Base-by-base conservation (phyloP, 2,329 filamentous ascomycete species). In the Talaromyces atroroseus region DNA sequence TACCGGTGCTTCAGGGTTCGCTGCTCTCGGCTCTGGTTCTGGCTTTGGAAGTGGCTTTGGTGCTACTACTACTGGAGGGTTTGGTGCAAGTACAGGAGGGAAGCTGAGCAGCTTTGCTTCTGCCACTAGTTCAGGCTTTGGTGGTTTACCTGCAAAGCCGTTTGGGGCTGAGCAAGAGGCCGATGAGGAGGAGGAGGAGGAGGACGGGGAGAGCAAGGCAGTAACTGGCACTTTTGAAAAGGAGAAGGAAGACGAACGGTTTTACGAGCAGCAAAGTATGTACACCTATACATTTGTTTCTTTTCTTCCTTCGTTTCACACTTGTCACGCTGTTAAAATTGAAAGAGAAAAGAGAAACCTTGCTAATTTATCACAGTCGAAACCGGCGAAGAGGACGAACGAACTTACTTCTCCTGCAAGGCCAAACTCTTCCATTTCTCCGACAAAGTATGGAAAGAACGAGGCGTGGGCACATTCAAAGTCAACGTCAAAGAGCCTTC, bases 381-480 rank as follows among this genome's bases (percentile, higher is more conserved):
- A 68, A 92, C 94, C 52, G 92, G 92, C 56, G 92, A 97, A 73
- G 85, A 91, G 65, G 85, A 85, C 49, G 92, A 97, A 70, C 79
- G 80, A 20, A 92, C 88, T 1, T 75, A 90, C 49, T 82, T 92
- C 67, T 82, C 84, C 46, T 84, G 88, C 58, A 86, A 92, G 61
- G 88, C 90, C 20, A 95, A 95, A 72, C 82, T 97, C 58, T 97
- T 90, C 75, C 82, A 87, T 57, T 88, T 94, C 65, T 84, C 88
- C 36, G 80, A 80, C 47, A 82, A 82, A 54, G 85, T 85, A 48
- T 97, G 92, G 92, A 92, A 92, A 71, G 92, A 97, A 74, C 85
- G 92, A 52, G 92, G 92, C 12, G 81, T 86, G 3, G 92, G 92
- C 46, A 87, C 87, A 64, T 79, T 96, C 63, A 94, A 94, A 74